Evolutionary conservation across 1,139 yeast species (phyloP), one percentile per base, ranked within the genome.

Genomic region (Keqinozyma sinolaborantium): DNA sequence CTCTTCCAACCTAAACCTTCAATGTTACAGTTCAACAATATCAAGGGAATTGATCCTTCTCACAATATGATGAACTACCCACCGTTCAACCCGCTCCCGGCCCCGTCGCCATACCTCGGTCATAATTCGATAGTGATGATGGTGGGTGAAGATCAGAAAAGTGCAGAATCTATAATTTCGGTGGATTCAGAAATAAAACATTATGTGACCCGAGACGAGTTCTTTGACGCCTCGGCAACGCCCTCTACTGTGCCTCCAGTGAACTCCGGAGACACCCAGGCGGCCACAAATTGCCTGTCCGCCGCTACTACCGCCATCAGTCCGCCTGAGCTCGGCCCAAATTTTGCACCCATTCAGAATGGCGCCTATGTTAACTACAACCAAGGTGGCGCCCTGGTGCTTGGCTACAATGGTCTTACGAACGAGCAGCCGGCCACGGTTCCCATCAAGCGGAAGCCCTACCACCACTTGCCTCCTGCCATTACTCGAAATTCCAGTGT

Each of bases 21-120:
- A 7, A 26, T 42, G 25, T 28, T 39, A 15, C 39, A 39, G 15
- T 28, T 38, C 20, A 30, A 42, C 19, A 32, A 33, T 1, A 36
- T 45, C 11, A 50, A 49, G 25, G 56, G 56, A 1, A 41, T 53
- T n/a, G 35, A 45, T 3, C 58, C 59, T 1, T 45, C 45, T 14
- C 31, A 38, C 16, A 54, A 54, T 29, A 54, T 54, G 56, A 52
- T 54, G 59, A 54, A 54, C 29, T 49, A 28, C 26, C 50, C 51
- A 3, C 58, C 59, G 1, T 51, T 54, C 36, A 44, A 50, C 24
- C 56, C 56, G 0, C 30, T 44, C 14, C 58, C 59, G 3, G 20
- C 28, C 9, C 56, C 56, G 7, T 33, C 38, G 6, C 41, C 43
- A 50, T 1, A 42, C 33, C 4, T 45, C 30, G 24, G 29, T 23